Base-by-base conservation (phyloP, 225 moss, liverwort and hornwort species). In the Pseudoscleropodium purum region DNA sequence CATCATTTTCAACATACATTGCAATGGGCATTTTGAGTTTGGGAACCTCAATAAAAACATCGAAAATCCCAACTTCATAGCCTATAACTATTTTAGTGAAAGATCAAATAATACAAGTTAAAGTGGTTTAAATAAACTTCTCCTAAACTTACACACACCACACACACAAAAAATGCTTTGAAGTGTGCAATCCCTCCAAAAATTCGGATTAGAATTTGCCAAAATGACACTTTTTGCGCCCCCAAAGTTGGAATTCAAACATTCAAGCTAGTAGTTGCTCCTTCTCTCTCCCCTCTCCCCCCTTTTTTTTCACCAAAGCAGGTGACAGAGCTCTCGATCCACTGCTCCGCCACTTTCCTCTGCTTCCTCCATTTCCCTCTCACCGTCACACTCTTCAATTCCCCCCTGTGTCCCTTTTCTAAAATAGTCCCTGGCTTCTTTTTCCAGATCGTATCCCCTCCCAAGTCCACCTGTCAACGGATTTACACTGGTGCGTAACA, bases 1-100 rank as follows among this genome's bases (percentile, higher is more conserved):
- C 2, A 36, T 54, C 0, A 0, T 54, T 77, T 77, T 24, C 9
- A 77, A 54, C 3, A 2, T 36, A 3, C 0, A 0, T 0, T 15
- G 5, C 0, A 24, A 0, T 13, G 14, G 9, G 1, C 9, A 77
- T 77, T 36, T 33, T 77, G 15, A 54, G 0, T 4, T 24, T 54
- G 9, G 10, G 0, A 77, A 24, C 2, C 9, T 5, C 36, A 24
- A 24, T 11, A 1, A 21, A 2, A 76, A 8, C 5, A 77, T 0
- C 23, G 1, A 8, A 77, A 52, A 52, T 34, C 2, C 23, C 14
- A 77, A 77, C 15, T 52, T 8, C 14, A 51, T 36, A 77, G 36
- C 24, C 9, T 24, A 24, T 15, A 3, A 54, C 4, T 54, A 15
- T 5, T 31, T 19, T 18, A 19, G 1, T 7, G 0, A 36, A 45